A percentile compares a stretch with the other conserved stretches of the same genome.
Evolutionary conservation across 768 basidiomycete species (phyloP).

Genomic region (Mycena amicta): DNA sequence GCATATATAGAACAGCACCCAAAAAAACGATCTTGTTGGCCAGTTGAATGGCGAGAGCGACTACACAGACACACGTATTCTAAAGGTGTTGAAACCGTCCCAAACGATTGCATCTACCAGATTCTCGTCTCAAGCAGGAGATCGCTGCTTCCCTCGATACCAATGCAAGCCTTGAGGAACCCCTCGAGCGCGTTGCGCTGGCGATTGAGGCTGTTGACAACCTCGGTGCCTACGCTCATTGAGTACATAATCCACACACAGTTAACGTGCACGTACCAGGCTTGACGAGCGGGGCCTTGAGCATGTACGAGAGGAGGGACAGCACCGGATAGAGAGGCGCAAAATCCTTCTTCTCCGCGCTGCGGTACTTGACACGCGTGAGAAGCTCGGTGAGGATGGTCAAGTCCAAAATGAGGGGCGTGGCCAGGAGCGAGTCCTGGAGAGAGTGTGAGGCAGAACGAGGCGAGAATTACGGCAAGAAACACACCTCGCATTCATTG

Average conservation of each 20-base stretch:
- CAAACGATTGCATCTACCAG: constrained; percentile 58
- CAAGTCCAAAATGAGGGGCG: constrained; percentile 93
- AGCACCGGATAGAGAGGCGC: constrained; percentile 87
- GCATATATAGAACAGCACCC: constrained; percentile 86
- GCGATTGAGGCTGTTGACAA: constrained; percentile 93
- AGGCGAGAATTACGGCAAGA: not conserved
- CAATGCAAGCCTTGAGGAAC: constrained; percentile 94
- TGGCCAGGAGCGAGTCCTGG: constrained; percentile 89
- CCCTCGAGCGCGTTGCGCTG: constrained; percentile 93
- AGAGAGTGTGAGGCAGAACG: constrained; percentile 13
- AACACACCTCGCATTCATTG: constrained; percentile 90
- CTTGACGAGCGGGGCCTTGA: constrained; percentile 97
- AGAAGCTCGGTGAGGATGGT: constrained; percentile 92
- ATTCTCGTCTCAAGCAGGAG: constrained; percentile 84
- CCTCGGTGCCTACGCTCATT: too few relatives aligned
- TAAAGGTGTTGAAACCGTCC: constrained; percentile 23
- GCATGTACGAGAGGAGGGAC: constrained; percentile 93
- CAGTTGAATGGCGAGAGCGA: constrained; percentile 20
- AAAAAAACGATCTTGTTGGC: constrained; percentile 67
- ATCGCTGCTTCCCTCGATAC: constrained; percentile 81
- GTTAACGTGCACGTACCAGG: too few relatives aligned
- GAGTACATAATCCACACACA: too few relatives aligned
- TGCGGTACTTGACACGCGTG: constrained; percentile 89
- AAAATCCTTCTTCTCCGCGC: constrained; percentile 59
- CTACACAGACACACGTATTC: not conserved